Evolutionary conservation across 441 rosid genomes (phyloP), one percentile per base, ranked within the genome.

Genomic region (Euphorbia schlechtendalii): DNA sequence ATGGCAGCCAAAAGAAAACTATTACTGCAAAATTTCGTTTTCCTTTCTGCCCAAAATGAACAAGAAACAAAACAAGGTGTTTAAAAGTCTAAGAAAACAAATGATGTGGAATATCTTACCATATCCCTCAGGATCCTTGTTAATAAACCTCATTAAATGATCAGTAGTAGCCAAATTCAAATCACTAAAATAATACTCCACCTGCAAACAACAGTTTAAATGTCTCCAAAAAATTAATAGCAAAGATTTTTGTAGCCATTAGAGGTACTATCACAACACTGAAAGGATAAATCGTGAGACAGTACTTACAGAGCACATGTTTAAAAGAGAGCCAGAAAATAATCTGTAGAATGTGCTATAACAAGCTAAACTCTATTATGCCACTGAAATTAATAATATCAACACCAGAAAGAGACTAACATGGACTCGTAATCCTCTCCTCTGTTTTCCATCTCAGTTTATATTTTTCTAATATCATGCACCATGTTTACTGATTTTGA

Each of bases 161-260:
- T 94, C 98, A 2, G 99, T 94, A n/a, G 99, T 94, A 4, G 98
- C 99, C 85, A 94, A 83, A 82, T 94, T 94, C 74, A 94, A 69
- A 75, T 94, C 99, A 62, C 99, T 88, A 73, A 94, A 94, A 72
- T 91, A 94, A 66, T 94, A 94, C 61, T 94, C 99, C 74, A 94
- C 98, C 99, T 94, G 84, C 72, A 71, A 54, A 58, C 41, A 69
- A 21, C 49, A 59, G n/a, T 27, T 45, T 3, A 48, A 56, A 55
- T 55, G 32, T 34, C 61, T n/a, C 53, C 45, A 48, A 0, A 18
- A n/a, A 7, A 65, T 51, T 54, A 56, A 56, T 21, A 11, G 22
- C 32, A 18, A 32, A 0, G 43, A 40, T n/a, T 57, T 9, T 1
- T 34, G 53, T 21, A 17, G 22, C n/a, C 40, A 22, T 9, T n/a